Evolutionary conservation across 352 stramenopile genomes (phyloP), one percentile per base, ranked within the genome.

Genomic region (Globisporangium recalcitrans): DNA sequence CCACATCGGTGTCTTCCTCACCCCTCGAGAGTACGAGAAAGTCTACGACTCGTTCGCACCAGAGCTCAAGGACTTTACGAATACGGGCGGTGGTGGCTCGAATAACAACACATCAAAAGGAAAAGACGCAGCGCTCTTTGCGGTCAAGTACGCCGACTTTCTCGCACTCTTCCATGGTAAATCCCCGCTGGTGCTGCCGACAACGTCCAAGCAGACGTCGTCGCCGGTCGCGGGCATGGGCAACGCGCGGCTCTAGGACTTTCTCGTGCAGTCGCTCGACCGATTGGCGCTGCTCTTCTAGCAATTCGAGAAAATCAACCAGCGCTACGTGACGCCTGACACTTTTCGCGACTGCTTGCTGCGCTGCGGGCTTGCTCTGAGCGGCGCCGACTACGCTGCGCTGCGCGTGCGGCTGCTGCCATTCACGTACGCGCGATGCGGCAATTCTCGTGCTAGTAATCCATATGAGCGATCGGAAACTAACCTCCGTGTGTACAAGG

Each of bases 1-100:
- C 38, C 81, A 93, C 62, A 81, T 90, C 21, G 83, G 81, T 31
- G 74, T 93, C 6, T 90, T 89, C 54, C 68, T 93, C 22, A 90
- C 80, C 3, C 58, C 72, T 0, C 65, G 77, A 4, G 83, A 93
- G 63, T 90, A 85, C 55, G 77, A 90, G 19, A 77, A 76, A 31
- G 63, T 90, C 4, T 90, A 91, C 61, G 73, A 74, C 34, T 74
- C 80, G 14, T 63, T 93, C 1, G 66, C 74, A 0, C 27, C 55
- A 2, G 68, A 82, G 24, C 64, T 79, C 27, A 80, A 79, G 47
- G 34, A 68, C 21, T 68, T 69, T 16, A 21, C 11, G 13, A 29
- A 47, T 7, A 34, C 19, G 47, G 38, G 48, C 13, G 51, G 38
- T 8, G 52, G 67, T 2, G 48, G 67, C 10, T 63, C 54, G 46